These are phyloP conservation scores for Pleurostoma richardsiae DNA, from an alignment of 2,329 filamentous ascomycete species.

Conservation along the genomic window DNA sequence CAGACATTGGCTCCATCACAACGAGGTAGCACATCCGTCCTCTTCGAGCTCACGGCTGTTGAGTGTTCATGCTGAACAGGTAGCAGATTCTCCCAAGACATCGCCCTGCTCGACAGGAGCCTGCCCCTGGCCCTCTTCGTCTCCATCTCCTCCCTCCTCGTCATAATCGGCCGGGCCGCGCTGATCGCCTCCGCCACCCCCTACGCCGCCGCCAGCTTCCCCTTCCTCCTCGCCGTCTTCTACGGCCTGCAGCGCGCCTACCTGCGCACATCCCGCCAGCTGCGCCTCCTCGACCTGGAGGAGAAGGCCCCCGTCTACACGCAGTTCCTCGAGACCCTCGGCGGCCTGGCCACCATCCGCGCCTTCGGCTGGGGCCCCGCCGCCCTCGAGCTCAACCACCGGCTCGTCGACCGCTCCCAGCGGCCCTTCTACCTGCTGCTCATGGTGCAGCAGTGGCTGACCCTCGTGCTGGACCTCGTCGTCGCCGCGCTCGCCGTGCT, in stretches of 20 bases:
- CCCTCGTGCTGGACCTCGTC: constrained; percentile 24
- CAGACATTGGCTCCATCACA: constrained; percentile 15
- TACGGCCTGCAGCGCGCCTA: constrained; percentile 39
- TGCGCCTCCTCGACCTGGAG: constrained; percentile 40
- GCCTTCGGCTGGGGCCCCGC: constrained; percentile 36
- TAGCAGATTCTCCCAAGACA: constrained; percentile 10
- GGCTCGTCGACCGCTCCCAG: constrained; percentile 23
- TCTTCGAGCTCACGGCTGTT: background rate
- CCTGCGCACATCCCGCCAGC: constrained; percentile 38
- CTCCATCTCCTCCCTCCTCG: constrained; percentile 12
- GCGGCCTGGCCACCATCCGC: constrained; percentile 37
- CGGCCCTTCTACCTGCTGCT: constrained; percentile 25
- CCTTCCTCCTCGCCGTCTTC: constrained; percentile 25
- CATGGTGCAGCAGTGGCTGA: constrained; percentile 25
- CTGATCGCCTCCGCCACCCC: constrained; percentile 31
- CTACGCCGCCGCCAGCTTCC: constrained; percentile 34
- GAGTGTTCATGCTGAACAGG: background rate
- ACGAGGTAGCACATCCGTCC: constrained; percentile 7
- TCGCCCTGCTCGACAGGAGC: constrained; percentile 3
- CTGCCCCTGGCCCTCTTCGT: constrained; percentile 14
- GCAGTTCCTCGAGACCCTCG: constrained; percentile 37
- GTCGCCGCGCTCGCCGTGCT: constrained; percentile 21
- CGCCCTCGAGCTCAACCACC: constrained; percentile 24
- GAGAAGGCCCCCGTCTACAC: constrained; percentile 35
- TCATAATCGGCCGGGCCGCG: constrained; percentile 28